Conservation (phyloP, 768 basidiomycete genomes). For the Lentinula sp. region DNA sequence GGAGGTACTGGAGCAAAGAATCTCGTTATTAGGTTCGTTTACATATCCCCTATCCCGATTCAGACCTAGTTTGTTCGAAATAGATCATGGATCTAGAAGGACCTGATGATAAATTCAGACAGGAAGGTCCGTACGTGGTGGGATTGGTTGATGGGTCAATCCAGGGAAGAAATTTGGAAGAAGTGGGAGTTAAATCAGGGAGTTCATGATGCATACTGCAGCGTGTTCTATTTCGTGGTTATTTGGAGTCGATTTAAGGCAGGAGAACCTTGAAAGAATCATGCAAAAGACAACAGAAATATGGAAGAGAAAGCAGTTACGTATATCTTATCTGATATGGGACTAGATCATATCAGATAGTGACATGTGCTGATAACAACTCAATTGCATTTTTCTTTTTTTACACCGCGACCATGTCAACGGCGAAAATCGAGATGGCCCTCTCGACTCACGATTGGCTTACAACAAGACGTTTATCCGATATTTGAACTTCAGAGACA, state of each 20-base stretch:
- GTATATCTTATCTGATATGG: slow-evolving; percentile 2
- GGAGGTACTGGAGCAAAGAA: not conserved
- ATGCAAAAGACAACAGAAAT: not conserved
- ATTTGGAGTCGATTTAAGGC: not conserved
- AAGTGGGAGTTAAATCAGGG: not conserved
- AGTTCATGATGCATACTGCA: not conserved
- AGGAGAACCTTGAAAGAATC: not conserved
- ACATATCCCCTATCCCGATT: slow-evolving; percentile 1
- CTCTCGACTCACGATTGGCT: not conserved
- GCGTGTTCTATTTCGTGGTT: not conserved
- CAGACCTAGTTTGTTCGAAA: not conserved
- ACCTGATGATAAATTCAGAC: not conserved
- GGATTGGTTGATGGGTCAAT: not conserved
- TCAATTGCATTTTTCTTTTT: not conserved
- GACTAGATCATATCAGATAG: slow-evolving; percentile 1
- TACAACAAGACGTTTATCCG: not conserved
- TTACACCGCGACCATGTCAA: not conserved
- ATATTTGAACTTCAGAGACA: not conserved
- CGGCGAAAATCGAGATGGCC: not conserved
- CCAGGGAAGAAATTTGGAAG: not conserved
- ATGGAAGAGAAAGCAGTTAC: not conserved
- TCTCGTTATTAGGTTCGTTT: not conserved
- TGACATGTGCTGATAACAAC: not conserved
- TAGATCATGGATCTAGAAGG: not conserved
- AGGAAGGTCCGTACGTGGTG: not conserved